phyloP scores from a whole-genome alignment of 345 rosid species.

The Citrus trifoliata region DNA sequence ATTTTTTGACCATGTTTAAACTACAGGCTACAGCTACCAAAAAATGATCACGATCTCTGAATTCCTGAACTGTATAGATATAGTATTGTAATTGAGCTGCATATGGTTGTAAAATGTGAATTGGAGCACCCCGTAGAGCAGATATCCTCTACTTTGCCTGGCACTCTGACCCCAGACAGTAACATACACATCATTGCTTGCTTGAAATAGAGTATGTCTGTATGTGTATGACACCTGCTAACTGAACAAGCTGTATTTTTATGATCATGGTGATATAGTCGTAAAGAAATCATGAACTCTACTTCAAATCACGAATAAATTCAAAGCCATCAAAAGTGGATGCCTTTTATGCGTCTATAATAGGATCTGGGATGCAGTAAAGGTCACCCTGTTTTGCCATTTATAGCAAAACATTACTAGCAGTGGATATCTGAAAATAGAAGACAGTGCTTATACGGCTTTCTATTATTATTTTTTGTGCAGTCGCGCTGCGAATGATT shows the following conservation, averaged over 20 bases:
- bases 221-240: too few relatives aligned
- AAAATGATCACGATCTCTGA: background rate
- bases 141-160: background rate
- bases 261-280: background rate
- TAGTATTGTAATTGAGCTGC: background rate
- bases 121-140: background rate
- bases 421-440: background rate
- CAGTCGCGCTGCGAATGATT: constrained; percentile 70
- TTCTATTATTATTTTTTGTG: background rate
- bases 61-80: background rate
- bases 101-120: background rate
- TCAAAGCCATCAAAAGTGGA: background rate
- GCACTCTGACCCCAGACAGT: background rate
- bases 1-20: background rate
- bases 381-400: background rate
- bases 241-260: background rate
- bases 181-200: background rate
- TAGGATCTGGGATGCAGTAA: background rate
- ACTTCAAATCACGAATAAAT: background rate
- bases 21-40: background rate
- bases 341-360: background rate
- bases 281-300: background rate
- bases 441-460: background rate
- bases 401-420: background rate
- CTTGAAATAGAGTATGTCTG: background rate